Percentiles rank a stretch among this genome's conserved stretches.
Evolutionary conservation across 805 yeast species (phyloP).

Genomic region (Sporopachydermia lactativora): DNA sequence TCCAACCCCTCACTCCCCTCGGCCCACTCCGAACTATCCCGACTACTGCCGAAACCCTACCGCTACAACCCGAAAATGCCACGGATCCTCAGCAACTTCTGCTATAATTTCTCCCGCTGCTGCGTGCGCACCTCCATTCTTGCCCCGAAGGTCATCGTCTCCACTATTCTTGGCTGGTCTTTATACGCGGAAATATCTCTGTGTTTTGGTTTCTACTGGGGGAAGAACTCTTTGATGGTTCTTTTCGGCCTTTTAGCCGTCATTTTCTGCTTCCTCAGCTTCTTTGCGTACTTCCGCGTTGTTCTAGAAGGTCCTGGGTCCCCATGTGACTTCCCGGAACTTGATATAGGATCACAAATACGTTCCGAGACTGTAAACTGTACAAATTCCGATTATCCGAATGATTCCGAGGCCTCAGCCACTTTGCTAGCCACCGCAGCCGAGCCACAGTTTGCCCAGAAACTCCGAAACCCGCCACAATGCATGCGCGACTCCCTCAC

Average conservation of each 20-base stretch:
- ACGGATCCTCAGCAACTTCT: neutral
- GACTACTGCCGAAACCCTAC: neutral
- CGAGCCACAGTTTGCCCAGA: neutral
- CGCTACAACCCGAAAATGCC: neutral
- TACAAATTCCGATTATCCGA: neutral
- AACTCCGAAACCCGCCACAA: neutral
- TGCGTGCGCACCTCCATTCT: neutral
- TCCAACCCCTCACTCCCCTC: neutral
- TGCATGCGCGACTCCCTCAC: slow-evolving; percentile 15
- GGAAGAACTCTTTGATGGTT: neutral
- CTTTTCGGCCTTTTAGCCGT: neutral
- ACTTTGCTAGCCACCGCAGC: neutral
- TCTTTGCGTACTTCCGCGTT: neutral
- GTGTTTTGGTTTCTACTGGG: slow-evolving; percentile 1
- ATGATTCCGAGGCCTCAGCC: too few relatives aligned
- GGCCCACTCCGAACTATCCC: neutral
- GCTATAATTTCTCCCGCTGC: slow-evolving; percentile 1
- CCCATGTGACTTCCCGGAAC: neutral
- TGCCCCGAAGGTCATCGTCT: neutral
- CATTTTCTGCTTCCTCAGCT: neutral
- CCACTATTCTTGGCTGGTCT: neutral
- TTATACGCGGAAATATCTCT: neutral
- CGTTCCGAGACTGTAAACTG: neutral
- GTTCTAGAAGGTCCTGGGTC: neutral
- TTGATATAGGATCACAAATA: too few relatives aligned